A percentile compares a stretch with the other conserved stretches of the same genome.
Evolutionary conservation across 1,284 basidiomycete species (phyloP).

Genomic region (Porodaedalea pini): DNA sequence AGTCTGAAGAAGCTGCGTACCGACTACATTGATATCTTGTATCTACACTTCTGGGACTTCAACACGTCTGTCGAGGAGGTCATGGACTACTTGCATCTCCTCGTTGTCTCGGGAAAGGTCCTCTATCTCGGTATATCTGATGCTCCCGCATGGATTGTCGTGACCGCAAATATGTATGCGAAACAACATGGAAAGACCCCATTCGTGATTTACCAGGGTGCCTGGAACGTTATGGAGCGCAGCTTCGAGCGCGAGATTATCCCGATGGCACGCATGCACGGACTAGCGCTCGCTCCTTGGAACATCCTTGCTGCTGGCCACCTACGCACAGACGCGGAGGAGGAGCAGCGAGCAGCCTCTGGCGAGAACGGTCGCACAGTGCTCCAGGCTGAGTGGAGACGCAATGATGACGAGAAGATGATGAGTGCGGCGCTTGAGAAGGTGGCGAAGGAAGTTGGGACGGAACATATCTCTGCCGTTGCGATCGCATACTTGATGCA

Average conservation of each 20-base stretch:
- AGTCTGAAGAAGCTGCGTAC: conserved; percentile 45
- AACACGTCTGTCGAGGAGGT: conserved; percentile 44
- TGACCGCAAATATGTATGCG: conserved; percentile 42
- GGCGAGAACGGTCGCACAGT: conserved; percentile 41
- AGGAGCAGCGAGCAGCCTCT: conserved; percentile 37
- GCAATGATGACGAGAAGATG: conserved; percentile 38
- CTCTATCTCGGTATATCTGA: conserved; percentile 45
- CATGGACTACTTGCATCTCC: conserved; percentile 46
- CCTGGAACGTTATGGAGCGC: conserved; percentile 46
- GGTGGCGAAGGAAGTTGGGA: conserved; percentile 39
- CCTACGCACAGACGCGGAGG: conserved; percentile 47
- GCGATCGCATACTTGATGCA: conserved; percentile 50
- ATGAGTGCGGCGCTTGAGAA: conserved; percentile 43
- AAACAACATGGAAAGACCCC: conserved; percentile 44
- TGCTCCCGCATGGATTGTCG: conserved; percentile 43
- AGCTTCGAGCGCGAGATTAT: conserved; percentile 54
- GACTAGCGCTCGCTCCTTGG: conserved; percentile 50
- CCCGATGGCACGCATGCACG: conserved; percentile 48
- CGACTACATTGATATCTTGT: conserved; percentile 41
- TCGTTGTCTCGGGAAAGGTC: conserved; percentile 42
- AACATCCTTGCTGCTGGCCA: conserved; percentile 47
- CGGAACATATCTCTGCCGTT: conserved; percentile 25
- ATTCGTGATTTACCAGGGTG: conserved; percentile 52
- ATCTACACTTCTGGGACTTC: conserved; percentile 45
- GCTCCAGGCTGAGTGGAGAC: conserved; percentile 35